Base-by-base conservation (phyloP, 2,329 filamentous ascomycete genomes). In the Mycogone perniciosa region DNA sequence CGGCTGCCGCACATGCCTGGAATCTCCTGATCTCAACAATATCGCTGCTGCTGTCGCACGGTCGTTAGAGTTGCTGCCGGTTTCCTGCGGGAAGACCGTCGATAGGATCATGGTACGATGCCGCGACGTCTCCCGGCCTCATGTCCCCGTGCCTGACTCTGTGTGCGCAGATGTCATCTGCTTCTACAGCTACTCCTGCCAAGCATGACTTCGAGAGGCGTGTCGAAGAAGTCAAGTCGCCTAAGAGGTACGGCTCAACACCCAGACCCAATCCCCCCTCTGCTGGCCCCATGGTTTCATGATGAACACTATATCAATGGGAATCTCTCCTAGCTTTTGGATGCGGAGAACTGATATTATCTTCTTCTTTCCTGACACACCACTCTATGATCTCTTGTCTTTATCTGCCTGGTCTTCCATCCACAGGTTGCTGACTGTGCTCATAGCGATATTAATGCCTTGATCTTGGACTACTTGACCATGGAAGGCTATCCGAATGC, bases 281-380 rank as follows among this genome's bases (percentile, higher is more conserved):
- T 47, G 46, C 31, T 35, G 40, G 43, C 34, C 26, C n/a, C 30
- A 29, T 9, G 44, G 57, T 59, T 57, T 74, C 62, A 76, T 82
- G 77, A 95, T 95, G 91, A 95, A 88, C 76, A 79, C 73, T 74
- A 79, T 84, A 85, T 88, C 85, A 95, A 96, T 99, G 93, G 93
- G 93, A 99, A 99, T 99, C 93, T 99, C 95, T 99, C 93, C 87
- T 89, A 97, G 88, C 80, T 44, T 82, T 76, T 73, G 69, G 72
- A 80, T 99, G 93, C 88, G 86, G 93, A 99, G 84, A 89, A 84
- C 71, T 74, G 77, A 85, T 88, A 69, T 67, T 55, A 60, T 44
- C 42, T 67, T 68, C 63, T 84, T 88, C 82, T 82, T 73, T 79
- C 79, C 84, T 67, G 48, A 49, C 41, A 47, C 42, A 37, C 35